These are phyloP conservation scores for Geranium brycei DNA, from an alignment of 345 rosid genomes.

Conservation along the genomic window DNA sequence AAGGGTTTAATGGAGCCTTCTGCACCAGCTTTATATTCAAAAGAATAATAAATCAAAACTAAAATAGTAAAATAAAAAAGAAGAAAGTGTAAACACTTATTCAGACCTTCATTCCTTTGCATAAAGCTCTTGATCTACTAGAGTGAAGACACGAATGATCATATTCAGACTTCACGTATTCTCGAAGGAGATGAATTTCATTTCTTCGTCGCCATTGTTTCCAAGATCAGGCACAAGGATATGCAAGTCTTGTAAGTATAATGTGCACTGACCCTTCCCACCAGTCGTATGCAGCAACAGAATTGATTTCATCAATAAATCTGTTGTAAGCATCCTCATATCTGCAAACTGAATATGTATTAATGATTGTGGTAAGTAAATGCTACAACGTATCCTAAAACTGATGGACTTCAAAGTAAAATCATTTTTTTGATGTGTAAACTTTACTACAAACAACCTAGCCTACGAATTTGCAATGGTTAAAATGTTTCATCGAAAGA, in stretches of 20 bases:
- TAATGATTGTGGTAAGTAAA: background rate
- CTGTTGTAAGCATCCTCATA: constrained; percentile 97
- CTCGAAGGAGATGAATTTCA: constrained; percentile 85
- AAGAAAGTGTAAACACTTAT: background rate
- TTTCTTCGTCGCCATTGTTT: constrained; percentile 87
- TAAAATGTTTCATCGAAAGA: too few relatives aligned
- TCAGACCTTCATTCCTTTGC: constrained; percentile 95
- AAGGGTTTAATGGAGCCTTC: too few relatives aligned
- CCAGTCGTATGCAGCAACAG: constrained; percentile 98
- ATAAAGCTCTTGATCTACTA: constrained; percentile 93
- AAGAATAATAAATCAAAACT: background rate
- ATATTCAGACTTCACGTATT: constrained; percentile 89
- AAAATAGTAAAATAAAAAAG: too few relatives aligned
- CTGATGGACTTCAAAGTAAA: too few relatives aligned
- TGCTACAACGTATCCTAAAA: too few relatives aligned
- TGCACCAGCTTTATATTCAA: background rate
- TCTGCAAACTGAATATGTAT: constrained; percentile 21
- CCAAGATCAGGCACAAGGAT: constrained; percentile 99
- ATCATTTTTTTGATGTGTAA: too few relatives aligned
- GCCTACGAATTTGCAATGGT: too few relatives aligned
- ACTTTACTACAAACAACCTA: too few relatives aligned
- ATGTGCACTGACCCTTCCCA: constrained; percentile 99
- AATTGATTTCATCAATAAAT: constrained; percentile 89
- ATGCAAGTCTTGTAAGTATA: constrained; percentile 78
- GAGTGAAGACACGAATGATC: constrained; percentile 98